Base-by-base conservation (phyloP, 179 eudicot genomes). In the Corrigiola litoralis region DNA sequence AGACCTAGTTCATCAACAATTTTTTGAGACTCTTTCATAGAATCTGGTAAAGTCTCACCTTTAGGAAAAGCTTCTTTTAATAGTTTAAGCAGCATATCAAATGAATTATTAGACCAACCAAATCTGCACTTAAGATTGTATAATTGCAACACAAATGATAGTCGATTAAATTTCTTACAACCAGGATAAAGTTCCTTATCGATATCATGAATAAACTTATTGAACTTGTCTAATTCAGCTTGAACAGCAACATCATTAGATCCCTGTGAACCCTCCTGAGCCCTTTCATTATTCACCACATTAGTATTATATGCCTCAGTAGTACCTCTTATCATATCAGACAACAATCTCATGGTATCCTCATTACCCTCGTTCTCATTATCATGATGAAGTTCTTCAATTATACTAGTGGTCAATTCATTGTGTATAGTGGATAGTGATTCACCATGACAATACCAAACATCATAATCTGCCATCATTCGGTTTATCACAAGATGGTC, bases 51-150 rank as follows among this genome's bases (percentile, higher is more conserved):
- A 25, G 54, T 31, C 4, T 53, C 45, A 29, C 17, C 50, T 60
- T 60, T 42, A 27, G 65, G 65, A 41, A 60, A 37, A n/a, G 65
- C 65, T 60, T 24, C 16, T 60, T 60, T 60, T 0, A 60, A 42
- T 20, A 60, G 27, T 27, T 60, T 60, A 1, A 41, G 14, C 3
- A 60, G 11, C 12, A 37, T 36, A 16, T 44, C 51, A 41, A 60
- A 60, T 2, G 37, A 50, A 4, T 24, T 37, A 60, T 60, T 12
- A 1, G 42, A n/a, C 1, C 33, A 7, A 3, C 51, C 65, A 27
- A 25, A 42, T 24, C 41, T 14, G n/a, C 37, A 60, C n/a, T 42
- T 60, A 14, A 60, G 7, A 42, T 60, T 34, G 28, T 60, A 60
- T 51, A 61, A 41, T 41, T 56, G 25, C 14, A 56, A 18, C 14